Evolutionary conservation across 805 yeast species (phyloP).

Genomic region (Candida peoriensis): DNA sequence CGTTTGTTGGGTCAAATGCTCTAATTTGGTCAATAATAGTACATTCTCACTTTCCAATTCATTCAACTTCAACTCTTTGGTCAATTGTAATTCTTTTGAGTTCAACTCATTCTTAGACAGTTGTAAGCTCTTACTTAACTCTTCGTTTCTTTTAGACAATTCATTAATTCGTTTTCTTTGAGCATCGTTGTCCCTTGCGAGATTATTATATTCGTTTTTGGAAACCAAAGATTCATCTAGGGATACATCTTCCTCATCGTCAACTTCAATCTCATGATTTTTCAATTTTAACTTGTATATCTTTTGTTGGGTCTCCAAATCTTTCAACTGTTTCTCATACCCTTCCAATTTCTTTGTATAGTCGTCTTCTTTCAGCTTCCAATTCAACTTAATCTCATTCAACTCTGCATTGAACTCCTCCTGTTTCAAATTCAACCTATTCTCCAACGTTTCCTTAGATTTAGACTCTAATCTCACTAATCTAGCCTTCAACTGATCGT

Average conservation of each 20-base stretch:
- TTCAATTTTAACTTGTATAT: conserved; percentile 34
- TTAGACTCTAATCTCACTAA: conserved; percentile 56
- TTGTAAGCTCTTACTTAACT: conserved; percentile 61
- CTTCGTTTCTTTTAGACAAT: conserved; percentile 74
- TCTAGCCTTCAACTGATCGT: conserved; percentile 65
- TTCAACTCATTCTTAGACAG: conserved; percentile 39
- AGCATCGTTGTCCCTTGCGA: conserved; percentile 71
- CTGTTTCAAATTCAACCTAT: conserved; percentile 63
- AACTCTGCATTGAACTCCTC: conserved; percentile 62
- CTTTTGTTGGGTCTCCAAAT: conserved; percentile 47
- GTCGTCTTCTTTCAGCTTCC: conserved; percentile 56
- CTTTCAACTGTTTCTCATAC: conserved; percentile 53
- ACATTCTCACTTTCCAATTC: conserved; percentile 70
- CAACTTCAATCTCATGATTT: conserved; percentile 40
- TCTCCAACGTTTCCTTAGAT: conserved; percentile 47
- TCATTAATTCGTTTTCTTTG: conserved; percentile 63
- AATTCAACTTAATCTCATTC: conserved; percentile 69
- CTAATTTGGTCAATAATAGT: conserved; percentile 51
- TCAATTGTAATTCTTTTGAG: conserved; percentile 37
- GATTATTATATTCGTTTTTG: conserved; percentile 47
- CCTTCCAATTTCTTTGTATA: conserved; percentile 45
- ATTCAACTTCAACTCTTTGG: conserved; percentile 38
- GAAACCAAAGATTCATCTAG: conserved; percentile 9
- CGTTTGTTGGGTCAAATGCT: conserved; percentile 37
- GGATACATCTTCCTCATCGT: conserved; percentile 23